A percentile compares a stretch with the other conserved stretches of the same genome.
phyloP scores from a whole-genome alignment of 1,284 basidiomycete species.

The Ganoderma leucocontextum region DNA sequence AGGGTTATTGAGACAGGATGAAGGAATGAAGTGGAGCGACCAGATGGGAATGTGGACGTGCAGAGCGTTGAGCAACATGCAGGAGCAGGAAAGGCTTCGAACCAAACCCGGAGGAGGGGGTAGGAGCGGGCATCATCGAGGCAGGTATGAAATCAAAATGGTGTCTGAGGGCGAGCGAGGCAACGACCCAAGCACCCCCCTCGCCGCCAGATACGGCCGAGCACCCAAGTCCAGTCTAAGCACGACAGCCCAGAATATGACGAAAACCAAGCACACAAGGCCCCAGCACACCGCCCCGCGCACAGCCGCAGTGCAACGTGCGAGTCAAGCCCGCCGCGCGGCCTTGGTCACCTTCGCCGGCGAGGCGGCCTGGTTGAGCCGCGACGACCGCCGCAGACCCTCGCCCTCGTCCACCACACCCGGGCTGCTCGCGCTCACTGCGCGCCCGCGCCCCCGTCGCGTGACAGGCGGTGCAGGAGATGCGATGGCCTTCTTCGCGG shows the following conservation, averaged over 20 bases:
- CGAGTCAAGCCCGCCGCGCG: conserved; percentile 17
- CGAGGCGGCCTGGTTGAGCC: conserved; percentile 15
- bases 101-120: neutral
- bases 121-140: neutral
- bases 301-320: conserved; percentile 9
- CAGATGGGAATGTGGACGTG: neutral
- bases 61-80: neutral
- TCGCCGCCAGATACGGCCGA: conserved; percentile 8
- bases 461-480: conserved; percentile 12
- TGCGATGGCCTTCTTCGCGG: conserved; percentile 20
- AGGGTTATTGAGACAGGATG: neutral
- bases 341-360: conserved; percentile 16
- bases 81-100: neutral
- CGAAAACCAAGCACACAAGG: conserved; percentile 13
- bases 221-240: conserved; percentile 5
- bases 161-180: neutral
- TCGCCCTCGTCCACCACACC: conserved; percentile 14
- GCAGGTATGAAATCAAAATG: neutral
- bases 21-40: neutral
- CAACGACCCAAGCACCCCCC: conserved; percentile 6
- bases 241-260: conserved; percentile 17
- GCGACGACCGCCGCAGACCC: conserved; percentile 23
- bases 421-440: conserved; percentile 1
- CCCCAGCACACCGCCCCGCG: conserved; percentile 3
- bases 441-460: conserved; percentile 18